phyloP scores from a whole-genome alignment of 2,329 filamentous ascomycete species.

The Pyrenophora seminiperda region DNA sequence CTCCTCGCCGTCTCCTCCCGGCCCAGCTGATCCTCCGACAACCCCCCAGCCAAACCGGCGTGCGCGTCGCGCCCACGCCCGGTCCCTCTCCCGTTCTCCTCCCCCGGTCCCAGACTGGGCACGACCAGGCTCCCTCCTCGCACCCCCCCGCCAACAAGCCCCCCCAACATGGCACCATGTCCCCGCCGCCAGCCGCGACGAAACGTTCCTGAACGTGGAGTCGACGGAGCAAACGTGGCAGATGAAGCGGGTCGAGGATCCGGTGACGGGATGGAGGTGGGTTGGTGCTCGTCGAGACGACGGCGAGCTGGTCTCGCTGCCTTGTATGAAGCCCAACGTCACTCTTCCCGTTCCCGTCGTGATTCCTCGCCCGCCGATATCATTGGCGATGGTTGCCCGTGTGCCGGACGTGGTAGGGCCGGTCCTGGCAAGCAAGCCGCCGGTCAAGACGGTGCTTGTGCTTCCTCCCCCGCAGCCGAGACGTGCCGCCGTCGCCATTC shows the following conservation, averaged over 20 bases:
- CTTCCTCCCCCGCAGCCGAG: not conserved
- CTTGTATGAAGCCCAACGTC: not conserved
- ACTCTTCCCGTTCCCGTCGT: not conserved
- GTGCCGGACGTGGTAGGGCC: too few species aligned
- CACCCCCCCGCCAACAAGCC: not conserved
- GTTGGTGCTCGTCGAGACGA: not conserved
- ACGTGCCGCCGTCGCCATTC: not conserved
- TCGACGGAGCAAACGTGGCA: not conserved
- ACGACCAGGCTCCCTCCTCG: conserved; percentile 2
- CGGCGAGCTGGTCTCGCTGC: not conserved
- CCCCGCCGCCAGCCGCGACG: not conserved
- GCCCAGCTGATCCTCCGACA: conserved; percentile 3
- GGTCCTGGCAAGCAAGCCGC: too few species aligned
- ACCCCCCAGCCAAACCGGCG: conserved; percentile 1
- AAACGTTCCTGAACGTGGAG: conserved; percentile 6
- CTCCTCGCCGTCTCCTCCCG: not conserved
- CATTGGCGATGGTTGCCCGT: too few species aligned
- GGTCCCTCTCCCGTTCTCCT: not conserved
- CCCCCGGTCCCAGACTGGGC: not conserved
- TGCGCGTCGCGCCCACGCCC: conserved; percentile 4
- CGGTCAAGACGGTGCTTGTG: not conserved
- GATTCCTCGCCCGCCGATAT: not conserved
- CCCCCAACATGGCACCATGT: too few species aligned
- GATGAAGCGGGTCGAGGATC: conserved; percentile 8
- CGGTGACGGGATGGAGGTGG: conserved; percentile 7